Conservation (phyloP, 495 filamentous ascomycete species). For the Paragyromitra xinjiangensis region DNA sequence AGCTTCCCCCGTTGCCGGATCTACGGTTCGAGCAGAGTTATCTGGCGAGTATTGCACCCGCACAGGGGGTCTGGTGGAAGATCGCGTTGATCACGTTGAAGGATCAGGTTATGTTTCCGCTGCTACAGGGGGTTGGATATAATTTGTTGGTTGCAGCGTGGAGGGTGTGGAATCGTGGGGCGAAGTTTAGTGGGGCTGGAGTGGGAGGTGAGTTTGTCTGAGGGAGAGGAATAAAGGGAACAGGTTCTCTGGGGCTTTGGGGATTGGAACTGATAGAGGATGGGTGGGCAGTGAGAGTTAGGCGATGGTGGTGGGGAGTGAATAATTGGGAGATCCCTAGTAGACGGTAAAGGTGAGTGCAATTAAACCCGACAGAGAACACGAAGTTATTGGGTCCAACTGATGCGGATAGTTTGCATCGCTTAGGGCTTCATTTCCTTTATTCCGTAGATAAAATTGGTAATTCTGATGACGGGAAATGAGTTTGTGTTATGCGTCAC, state of each 20-base stretch:
- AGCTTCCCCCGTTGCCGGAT: slow-evolving; percentile 87
- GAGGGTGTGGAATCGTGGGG: slow-evolving; percentile 54
- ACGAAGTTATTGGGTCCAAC: neutral
- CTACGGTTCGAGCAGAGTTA: slow-evolving; percentile 98
- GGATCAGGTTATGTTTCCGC: slow-evolving; percentile 74
- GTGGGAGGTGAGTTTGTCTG: slow-evolving; percentile 68
- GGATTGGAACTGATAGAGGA: slow-evolving; percentile 69
- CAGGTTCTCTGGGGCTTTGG: neutral
- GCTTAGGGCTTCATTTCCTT: neutral
- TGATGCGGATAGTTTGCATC: neutral
- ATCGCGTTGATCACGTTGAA: slow-evolving; percentile 83
- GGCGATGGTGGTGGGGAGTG: slow-evolving; percentile 47
- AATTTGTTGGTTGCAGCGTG: slow-evolving; percentile 47
- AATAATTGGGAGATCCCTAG: slow-evolving; percentile 46
- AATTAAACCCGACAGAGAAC: neutral
- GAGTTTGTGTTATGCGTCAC: neutral
- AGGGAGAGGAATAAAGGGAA: slow-evolving; percentile 67
- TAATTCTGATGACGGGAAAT: slow-evolving; percentile 9
- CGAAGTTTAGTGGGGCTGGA: slow-evolving; percentile 88
- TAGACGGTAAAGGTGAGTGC: slow-evolving; percentile 75
- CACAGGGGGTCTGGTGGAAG: slow-evolving; percentile 74
- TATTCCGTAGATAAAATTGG: neutral
- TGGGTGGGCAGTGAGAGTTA: slow-evolving; percentile 71
- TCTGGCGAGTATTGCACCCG: slow-evolving; percentile 79
- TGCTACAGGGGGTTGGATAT: slow-evolving; percentile 53